Evolutionary conservation across 352 stramenopile genomes (phyloP), one percentile per base, ranked within the genome.

Genomic region (Phytopythium kandeliae): DNA sequence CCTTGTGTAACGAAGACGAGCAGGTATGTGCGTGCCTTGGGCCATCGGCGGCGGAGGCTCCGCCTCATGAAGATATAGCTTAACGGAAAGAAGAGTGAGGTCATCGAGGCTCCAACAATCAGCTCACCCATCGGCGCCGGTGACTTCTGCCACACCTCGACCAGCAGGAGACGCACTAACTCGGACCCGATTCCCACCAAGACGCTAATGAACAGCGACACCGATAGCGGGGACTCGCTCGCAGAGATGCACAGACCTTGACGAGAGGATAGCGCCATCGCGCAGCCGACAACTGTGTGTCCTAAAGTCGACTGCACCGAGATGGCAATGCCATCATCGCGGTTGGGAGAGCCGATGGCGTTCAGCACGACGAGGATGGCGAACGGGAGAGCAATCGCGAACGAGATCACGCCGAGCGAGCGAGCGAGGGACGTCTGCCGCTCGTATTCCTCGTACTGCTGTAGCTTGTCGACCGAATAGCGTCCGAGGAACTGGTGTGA

Each of bases 391-490:
- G 63, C 6, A 13, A 57, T 4, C 13, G 58, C 51, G 22, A 70
- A 13, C 36, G 28, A 47, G n/a, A 70, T 55, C n/a, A 70, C 62
- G 40, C 2, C 33, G 17, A 64, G 24, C 8, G 58, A 64, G 16
- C 58, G 51, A 17, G 21, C 38, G 9, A 59, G 22, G 2, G 35
- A 48, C n/a, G 53, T 42, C 36, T 28, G 10, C 0, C 25, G 13
- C 49, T 70, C 51, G 38, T 76, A 76, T 33, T 54, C 38, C 31
- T 65, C 38, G 40, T 71, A 72, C 10, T 61, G 58, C 22, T 67
- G 53, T 3, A 76, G 50, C 40, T 71, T 71, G 10, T 71, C 58
- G 33, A 71, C 45, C 11, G 57, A 63, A 22, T 66, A 70, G 4
- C 62, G 58, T 2, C 58, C 62, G 17, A 67, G 48, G 37, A 62